Evolutionary conservation across 78 protist species (phyloP).

Genomic region (Monosiga brevicollis): DNA sequence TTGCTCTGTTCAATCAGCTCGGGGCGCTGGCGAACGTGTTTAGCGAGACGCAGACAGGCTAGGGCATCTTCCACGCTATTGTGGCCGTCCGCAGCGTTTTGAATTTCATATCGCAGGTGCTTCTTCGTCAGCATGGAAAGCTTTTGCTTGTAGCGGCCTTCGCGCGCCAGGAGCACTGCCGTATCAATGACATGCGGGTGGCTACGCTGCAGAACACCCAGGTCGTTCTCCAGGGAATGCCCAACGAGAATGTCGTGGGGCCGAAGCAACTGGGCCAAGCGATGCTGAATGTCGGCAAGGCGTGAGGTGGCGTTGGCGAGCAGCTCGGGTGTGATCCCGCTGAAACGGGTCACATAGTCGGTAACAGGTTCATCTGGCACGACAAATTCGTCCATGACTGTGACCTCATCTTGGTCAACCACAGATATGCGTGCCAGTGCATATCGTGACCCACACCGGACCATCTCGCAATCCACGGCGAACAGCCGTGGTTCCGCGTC

Average conservation of each 20-base stretch:
- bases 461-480: slow-evolving; percentile 77
- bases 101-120: not conserved
- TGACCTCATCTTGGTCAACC: slow-evolving; percentile 38
- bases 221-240: slow-evolving; percentile 79
- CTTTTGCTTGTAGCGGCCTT: not conserved
- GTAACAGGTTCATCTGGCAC: slow-evolving; percentile 40
- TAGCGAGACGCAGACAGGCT: too few relatives aligned
- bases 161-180: slow-evolving; percentile 28
- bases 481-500: slow-evolving; percentile 66
- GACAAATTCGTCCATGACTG: slow-evolving; percentile 48
- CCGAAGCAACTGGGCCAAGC: slow-evolving; percentile 9
- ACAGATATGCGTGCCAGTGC: slow-evolving; percentile 71
- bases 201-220: slow-evolving; percentile 44
- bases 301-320: slow-evolving; percentile 34
- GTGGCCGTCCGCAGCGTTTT: too few relatives aligned
- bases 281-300: slow-evolving; percentile 40
- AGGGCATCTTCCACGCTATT: too few relatives aligned
- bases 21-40: too few relatives aligned
- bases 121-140: not conserved
- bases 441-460: slow-evolving; percentile 40
- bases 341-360: slow-evolving; percentile 64
- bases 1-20: too few relatives aligned
- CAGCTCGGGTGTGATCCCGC: slow-evolving; percentile 62
- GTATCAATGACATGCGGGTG: slow-evolving; percentile 70
- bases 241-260: slow-evolving; percentile 62